Base-by-base conservation (phyloP, 1,284 basidiomycete species). In the Garcileccinum viscosum region DNA sequence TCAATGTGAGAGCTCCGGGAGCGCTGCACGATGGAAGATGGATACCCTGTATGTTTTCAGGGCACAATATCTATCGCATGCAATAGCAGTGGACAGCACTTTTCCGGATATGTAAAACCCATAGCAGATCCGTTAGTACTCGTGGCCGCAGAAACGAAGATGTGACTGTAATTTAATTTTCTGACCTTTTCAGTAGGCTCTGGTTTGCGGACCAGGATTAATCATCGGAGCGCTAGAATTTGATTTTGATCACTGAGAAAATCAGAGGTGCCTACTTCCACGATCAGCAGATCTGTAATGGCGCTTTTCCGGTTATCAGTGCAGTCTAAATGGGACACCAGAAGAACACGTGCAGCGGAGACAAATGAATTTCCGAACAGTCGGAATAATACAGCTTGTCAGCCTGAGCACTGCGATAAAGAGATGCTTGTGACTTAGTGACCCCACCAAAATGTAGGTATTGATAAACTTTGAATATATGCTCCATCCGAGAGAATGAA, bases 391-490 rank as follows among this genome's bases (percentile, higher is more conserved):
- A 27, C 19, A 15, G 12, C 24, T 37, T 24, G 30, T 33, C 63
- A n/a, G 6, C 37, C n/a, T n/a, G n/a, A n/a, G n/a, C n/a, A n/a
- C n/a, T n/a, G 32, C 11, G 42, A 64, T 53, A 37, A 62, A 37
- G 47, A 44, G 14, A 30, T n/a, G 44, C 19, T 50, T 24, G 47
- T 12, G 37, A 64, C 9, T 27, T 64, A 19, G 32, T 58, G 32
- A 68, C 63, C 47, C 12, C 22, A 40, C 65, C 17, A n/a, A 14
- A 14, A 30, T 42, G 50, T 33, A n/a, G 56, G 68, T 56, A 68
- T 38, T 37, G 37, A 73, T 65, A 63, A 61, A 27, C 47, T 35
- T 42, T n/a, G 37, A 69, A 71, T 66, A 42, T 22, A 42, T 22
- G 22, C 40, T 42, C 40, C 40, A 19, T 19, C 37, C 14, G 37